phyloP scores from a whole-genome alignment of 2,329 filamentous ascomycete genomes.

The Blastomyces percursus region DNA sequence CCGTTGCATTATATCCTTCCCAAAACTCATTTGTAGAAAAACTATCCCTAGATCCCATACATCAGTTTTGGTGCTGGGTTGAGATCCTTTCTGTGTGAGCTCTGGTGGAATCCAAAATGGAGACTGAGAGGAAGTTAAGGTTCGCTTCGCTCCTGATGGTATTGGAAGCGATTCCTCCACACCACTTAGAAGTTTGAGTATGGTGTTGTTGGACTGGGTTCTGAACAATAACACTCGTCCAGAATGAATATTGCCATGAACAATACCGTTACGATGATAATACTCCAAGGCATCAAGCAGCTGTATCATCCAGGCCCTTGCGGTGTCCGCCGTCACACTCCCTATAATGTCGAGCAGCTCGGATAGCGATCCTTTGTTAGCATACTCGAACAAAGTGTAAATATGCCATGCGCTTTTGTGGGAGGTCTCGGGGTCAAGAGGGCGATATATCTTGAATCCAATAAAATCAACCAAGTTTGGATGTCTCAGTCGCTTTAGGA shows the following conservation, averaged over 20 bases:
- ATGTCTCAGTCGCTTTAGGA: conserved; percentile 63
- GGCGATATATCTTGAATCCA: conserved; percentile 65
- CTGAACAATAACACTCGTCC: conserved; percentile 69
- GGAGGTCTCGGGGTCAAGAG: conserved; percentile 31
- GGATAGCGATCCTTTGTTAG: conserved; percentile 69
- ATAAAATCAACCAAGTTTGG: conserved; percentile 67
- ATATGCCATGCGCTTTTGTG: conserved; percentile 53
- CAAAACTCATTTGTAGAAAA: conserved; percentile 89
- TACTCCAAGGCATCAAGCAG: conserved; percentile 80
- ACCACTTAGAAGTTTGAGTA: conserved; percentile 44
- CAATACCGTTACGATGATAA: conserved; percentile 71
- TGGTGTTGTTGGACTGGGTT: conserved; percentile 55
- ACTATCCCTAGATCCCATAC: conserved; percentile 92
- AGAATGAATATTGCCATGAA: conserved; percentile 73
- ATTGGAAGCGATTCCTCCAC: conserved; percentile 42
- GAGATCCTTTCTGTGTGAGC: conserved; percentile 48
- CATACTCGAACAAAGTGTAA: conserved; percentile 62
- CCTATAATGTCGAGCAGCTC: conserved; percentile 74
- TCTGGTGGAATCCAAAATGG: conserved; percentile 79
- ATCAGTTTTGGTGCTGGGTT: conserved; percentile 63
- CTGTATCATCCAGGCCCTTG: conserved; percentile 83
- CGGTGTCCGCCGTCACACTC: conserved; percentile 59
- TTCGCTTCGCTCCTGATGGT: conserved; percentile 34
- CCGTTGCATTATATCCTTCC: conserved; percentile 60
- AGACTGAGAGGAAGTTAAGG: conserved; percentile 53